Conservation (phyloP, 2,329 filamentous ascomycete species). For the Colletotrichum sp. region DNA sequence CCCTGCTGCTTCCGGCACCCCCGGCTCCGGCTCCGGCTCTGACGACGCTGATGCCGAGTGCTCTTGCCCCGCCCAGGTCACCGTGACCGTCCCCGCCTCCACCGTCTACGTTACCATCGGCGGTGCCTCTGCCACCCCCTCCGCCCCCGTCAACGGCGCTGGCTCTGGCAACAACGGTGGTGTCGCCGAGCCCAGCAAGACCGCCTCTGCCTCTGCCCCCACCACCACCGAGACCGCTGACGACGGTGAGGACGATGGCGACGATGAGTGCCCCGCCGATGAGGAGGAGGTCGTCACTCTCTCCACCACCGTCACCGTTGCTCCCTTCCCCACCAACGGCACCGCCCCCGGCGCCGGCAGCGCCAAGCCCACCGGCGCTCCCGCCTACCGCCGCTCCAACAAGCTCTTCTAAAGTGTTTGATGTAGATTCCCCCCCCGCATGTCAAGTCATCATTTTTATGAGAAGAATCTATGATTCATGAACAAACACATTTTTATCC, state of each 20-base stretch:
- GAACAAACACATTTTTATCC: slow-evolving; percentile 13
- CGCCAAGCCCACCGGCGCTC: slow-evolving; percentile 35
- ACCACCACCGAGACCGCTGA: slow-evolving; percentile 25
- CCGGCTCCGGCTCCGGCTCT: not conserved
- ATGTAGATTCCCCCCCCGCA: slow-evolving; percentile 18
- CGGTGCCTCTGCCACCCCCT: slow-evolving; percentile 2
- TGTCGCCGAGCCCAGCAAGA: slow-evolving; percentile 15
- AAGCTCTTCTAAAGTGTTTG: slow-evolving; percentile 20
- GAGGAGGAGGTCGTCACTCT: slow-evolving; percentile 33
- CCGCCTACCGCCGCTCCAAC: slow-evolving; percentile 29
- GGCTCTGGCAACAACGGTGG: not conserved
- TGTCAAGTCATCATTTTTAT: slow-evolving; percentile 19
- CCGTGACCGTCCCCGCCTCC: slow-evolving; percentile 26
- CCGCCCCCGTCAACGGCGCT: slow-evolving; percentile 14
- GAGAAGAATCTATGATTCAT: slow-evolving; percentile 22
- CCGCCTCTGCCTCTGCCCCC: slow-evolving; percentile 23
- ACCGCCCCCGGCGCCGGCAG: slow-evolving; percentile 33
- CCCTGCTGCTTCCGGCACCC: slow-evolving; percentile 3
- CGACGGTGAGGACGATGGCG: slow-evolving; percentile 20
- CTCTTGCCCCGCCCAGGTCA: slow-evolving; percentile 21
- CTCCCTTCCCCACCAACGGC: slow-evolving; percentile 45
- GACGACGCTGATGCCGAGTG: slow-evolving; percentile 13
- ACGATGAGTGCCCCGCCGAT: slow-evolving; percentile 18
- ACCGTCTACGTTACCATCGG: slow-evolving; percentile 31
- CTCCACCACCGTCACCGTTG: slow-evolving; percentile 30